Evolutionary conservation across 805 yeast species (phyloP).

Genomic region (Aciculoconidium aculeatum): DNA sequence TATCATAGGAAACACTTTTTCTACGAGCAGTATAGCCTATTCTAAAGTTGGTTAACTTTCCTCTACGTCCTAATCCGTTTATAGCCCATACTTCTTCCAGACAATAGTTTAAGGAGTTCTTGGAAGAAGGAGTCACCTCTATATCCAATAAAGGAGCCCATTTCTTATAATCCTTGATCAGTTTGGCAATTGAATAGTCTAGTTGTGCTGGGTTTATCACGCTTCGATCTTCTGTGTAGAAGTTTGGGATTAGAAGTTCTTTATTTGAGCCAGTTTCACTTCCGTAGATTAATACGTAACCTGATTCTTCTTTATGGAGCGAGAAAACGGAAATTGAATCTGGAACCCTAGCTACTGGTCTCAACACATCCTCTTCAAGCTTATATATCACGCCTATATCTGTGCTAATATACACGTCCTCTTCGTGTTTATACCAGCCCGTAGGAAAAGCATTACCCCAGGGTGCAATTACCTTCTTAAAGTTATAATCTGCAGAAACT

Average conservation of each 20-base stretch:
- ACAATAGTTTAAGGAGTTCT: conserved; percentile 12
- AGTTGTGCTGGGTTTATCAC: conserved; percentile 7
- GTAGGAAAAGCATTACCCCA: conserved; percentile 35
- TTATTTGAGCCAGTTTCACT: conserved; percentile 38
- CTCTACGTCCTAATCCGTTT: conserved; percentile 29
- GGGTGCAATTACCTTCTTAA: conserved; percentile 15
- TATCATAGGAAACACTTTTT: conserved; percentile 20
- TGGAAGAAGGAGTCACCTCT: conserved; percentile 26
- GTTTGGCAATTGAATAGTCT: conserved; percentile 17
- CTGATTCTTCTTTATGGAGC: conserved; percentile 14
- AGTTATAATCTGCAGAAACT: conserved; percentile 41
- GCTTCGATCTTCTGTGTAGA: conserved; percentile 13
- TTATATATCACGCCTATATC: conserved; percentile 30
- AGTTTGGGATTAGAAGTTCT: conserved; percentile 23
- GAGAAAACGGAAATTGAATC: conserved; percentile 32
- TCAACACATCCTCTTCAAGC: conserved; percentile 9
- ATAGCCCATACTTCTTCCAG: conserved; percentile 41
- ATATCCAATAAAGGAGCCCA: conserved; percentile 47
- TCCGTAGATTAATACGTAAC: conserved; percentile 28
- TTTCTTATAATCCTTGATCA: conserved; percentile 29
- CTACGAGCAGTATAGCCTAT: conserved; percentile 26
- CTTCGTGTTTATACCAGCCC: conserved; percentile 25
- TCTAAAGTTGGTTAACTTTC: conserved; percentile 28
- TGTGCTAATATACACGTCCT: conserved; percentile 28
- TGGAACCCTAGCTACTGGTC: conserved; percentile 30